Evolutionary conservation across 805 yeast genomes (phyloP).

Genomic region (Candida methanosorbosa): DNA sequence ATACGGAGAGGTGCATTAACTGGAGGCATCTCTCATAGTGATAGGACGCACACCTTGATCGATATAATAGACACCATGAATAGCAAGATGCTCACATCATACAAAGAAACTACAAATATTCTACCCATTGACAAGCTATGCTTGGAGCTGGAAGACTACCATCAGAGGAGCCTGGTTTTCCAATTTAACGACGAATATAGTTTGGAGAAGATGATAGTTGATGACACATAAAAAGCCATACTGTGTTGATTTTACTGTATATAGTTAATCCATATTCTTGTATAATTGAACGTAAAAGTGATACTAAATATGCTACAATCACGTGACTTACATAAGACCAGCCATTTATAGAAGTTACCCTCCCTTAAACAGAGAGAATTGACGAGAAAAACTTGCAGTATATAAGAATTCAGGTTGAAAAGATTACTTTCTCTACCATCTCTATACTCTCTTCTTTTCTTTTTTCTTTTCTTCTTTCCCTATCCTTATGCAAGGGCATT

Average conservation of each 20-base stretch:
- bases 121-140: neutral
- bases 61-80: constrained; percentile 7
- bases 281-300: too few relatives aligned
- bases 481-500: constrained; percentile 99
- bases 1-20: constrained; percentile 9
- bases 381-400: too few relatives aligned
- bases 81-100: too few relatives aligned
- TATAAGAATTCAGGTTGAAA: too few relatives aligned
- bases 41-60: constrained; percentile 11
- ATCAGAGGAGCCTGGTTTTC: constrained; percentile 7
- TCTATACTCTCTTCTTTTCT: neutral
- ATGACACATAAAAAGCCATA: constrained; percentile 1
- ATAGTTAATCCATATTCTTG: too few relatives aligned
- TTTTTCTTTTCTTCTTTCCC: constrained; percentile 25
- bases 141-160: constrained; percentile 7
- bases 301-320: too few relatives aligned
- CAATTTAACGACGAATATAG: constrained; percentile 8
- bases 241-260: too few relatives aligned
- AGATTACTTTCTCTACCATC: constrained; percentile 1
- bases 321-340: too few relatives aligned
- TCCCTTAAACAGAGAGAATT: too few relatives aligned
- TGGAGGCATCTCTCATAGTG: constrained; percentile 17
- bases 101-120: too few relatives aligned
- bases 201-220: constrained; percentile 6
- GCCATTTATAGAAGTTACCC: too few relatives aligned